Percentiles rank a stretch among this genome's conserved stretches.
Conservation (phyloP, 2,329 filamentous ascomycete species). For the Fusarium siculi region DNA sequence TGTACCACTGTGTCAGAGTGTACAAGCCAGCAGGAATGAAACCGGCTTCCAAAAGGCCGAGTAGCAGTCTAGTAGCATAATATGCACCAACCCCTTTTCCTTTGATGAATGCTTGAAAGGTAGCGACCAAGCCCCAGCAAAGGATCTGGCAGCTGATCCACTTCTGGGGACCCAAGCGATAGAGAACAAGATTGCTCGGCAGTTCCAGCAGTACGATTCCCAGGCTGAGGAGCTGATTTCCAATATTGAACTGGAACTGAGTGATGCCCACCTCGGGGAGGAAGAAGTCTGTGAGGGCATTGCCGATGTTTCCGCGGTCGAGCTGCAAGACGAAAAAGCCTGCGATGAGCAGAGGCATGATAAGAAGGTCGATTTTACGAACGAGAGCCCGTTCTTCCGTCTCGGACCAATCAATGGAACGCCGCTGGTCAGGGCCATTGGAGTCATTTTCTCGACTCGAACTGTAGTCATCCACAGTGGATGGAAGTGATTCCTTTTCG, state of each 20-base stretch:
- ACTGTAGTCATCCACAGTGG: background rate
- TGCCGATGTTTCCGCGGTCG: constrained; percentile 51
- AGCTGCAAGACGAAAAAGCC: constrained; percentile 56
- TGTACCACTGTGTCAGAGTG: constrained; percentile 59
- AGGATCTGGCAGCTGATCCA: constrained; percentile 2
- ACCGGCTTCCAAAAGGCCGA: background rate
- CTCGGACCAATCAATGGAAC: constrained; percentile 19
- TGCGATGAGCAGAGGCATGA: constrained; percentile 4
- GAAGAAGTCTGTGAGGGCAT: constrained; percentile 52
- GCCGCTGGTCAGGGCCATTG: background rate
- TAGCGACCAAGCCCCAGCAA: background rate
- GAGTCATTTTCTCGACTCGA: background rate
- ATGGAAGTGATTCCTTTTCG: background rate
- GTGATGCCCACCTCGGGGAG: constrained; percentile 54
- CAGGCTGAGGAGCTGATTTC: background rate
- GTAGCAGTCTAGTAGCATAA: background rate
- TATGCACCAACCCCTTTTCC: background rate
- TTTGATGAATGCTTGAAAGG: background rate
- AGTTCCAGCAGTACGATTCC: constrained; percentile 5
- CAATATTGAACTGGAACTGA: constrained; percentile 31
- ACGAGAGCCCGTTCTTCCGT: constrained; percentile 34
- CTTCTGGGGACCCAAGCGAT: background rate
- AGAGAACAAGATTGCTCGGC: constrained; percentile 2
- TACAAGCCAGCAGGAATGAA: constrained; percentile 54
- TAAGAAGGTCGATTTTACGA: background rate